Evolutionary conservation across 1,139 yeast genomes (phyloP).

Genomic region (Diutina scorzettiae): DNA sequence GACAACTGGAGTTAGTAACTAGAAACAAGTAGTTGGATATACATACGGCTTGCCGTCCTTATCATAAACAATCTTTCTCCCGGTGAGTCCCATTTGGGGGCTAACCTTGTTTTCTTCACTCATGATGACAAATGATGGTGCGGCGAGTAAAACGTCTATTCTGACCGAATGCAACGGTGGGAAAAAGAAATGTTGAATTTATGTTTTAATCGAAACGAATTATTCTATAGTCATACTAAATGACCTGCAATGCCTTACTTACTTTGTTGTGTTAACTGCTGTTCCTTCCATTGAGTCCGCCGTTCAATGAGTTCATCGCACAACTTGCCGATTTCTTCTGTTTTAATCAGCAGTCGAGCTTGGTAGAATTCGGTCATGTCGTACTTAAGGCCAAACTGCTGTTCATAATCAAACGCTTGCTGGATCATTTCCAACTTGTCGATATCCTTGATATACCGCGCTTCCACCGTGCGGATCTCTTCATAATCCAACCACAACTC

Average conservation of each 20-base stretch:
- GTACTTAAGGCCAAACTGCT: conserved; percentile 40
- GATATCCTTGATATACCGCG: conserved; percentile 82
- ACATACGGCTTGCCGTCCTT: conserved; percentile 87
- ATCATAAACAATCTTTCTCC: conserved; percentile 65
- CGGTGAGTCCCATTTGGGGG: conserved; percentile 43
- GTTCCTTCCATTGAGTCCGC: conserved; percentile 1
- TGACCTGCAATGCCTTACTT: too few relatives aligned
- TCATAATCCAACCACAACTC: conserved; percentile 89
- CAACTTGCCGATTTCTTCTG: conserved; percentile 60
- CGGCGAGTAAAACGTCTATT: too few relatives aligned
- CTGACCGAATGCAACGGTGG: too few relatives aligned
- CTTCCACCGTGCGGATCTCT: conserved; percentile 68
- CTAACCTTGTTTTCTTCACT: neutral
- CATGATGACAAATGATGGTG: too few relatives aligned
- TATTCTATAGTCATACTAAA: too few relatives aligned
- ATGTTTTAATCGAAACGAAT: too few relatives aligned
- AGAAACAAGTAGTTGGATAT: too few relatives aligned
- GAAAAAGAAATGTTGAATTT: too few relatives aligned
- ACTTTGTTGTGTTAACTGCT: too few relatives aligned
- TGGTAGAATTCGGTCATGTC: conserved; percentile 59
- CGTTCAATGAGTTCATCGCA: conserved; percentile 45
- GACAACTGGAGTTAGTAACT: conserved; percentile 37
- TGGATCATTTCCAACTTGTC: conserved; percentile 89
- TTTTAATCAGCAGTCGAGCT: conserved; percentile 53
- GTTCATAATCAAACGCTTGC: conserved; percentile 87